A percentile compares a stretch with the other conserved stretches of the same genome.
Evolutionary conservation across 2,329 filamentous ascomycete species (phyloP).

Genomic region (Penicillium sp.): DNA sequence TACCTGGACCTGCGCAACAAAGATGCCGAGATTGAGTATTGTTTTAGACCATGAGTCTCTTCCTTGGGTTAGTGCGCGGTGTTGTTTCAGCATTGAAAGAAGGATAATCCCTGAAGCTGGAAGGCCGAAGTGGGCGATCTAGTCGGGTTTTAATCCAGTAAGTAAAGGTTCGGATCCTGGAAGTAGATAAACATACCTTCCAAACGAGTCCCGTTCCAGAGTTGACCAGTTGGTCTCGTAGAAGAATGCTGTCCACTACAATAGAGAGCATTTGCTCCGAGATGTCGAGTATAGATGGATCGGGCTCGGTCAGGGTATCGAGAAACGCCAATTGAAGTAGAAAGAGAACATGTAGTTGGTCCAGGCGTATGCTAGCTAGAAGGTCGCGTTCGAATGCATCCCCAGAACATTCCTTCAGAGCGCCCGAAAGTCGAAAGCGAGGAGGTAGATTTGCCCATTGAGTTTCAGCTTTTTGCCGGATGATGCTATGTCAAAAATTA

Average conservation of each 20-base stretch:
- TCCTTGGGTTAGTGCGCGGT: slow-evolving; percentile 8
- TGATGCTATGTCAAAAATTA: slow-evolving; percentile 21
- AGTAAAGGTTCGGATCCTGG: background rate
- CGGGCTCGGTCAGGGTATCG: slow-evolving; percentile 25
- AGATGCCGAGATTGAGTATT: slow-evolving; percentile 28
- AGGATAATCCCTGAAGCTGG: slow-evolving; percentile 33
- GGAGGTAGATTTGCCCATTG: slow-evolving; percentile 25
- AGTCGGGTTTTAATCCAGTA: background rate
- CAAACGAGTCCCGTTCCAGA: slow-evolving; percentile 29
- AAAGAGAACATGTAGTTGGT: slow-evolving; percentile 30
- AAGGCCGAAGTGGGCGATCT: slow-evolving; percentile 33
- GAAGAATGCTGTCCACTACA: slow-evolving; percentile 27
- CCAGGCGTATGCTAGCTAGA: slow-evolving; percentile 26
- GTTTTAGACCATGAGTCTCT: slow-evolving; percentile 16
- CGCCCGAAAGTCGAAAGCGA: slow-evolving; percentile 21
- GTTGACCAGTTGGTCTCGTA: slow-evolving; percentile 29
- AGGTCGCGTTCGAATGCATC: slow-evolving; percentile 30
- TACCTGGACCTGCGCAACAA: slow-evolving; percentile 29
- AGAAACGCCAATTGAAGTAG: slow-evolving; percentile 24
- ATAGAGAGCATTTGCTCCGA: slow-evolving; percentile 30
- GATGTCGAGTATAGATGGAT: slow-evolving; percentile 26
- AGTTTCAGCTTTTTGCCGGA: slow-evolving; percentile 22
- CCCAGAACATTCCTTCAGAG: slow-evolving; percentile 21
- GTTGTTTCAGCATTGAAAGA: slow-evolving; percentile 28
- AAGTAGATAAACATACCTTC: slow-evolving; percentile 21